Conservation (phyloP, 768 basidiomycete species). For the Boletus subcaerulescens region DNA sequence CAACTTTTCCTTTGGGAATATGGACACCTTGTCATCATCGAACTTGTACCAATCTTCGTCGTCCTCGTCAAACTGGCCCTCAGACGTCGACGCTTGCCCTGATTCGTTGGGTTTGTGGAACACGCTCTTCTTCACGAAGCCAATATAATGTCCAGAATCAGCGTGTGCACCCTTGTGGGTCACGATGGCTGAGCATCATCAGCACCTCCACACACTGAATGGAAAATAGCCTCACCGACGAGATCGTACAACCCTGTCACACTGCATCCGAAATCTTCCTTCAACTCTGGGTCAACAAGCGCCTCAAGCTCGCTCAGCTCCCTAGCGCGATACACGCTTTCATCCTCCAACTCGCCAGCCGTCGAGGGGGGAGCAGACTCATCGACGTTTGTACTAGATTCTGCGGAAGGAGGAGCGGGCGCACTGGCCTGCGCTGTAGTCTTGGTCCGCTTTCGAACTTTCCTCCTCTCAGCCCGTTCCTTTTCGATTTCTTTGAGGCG, state of each 20-base stretch:
- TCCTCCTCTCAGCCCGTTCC: slow-evolving; percentile 78
- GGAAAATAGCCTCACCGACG: slow-evolving; percentile 56
- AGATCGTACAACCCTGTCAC: slow-evolving; percentile 86
- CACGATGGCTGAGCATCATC: slow-evolving; percentile 67
- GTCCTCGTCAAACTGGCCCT: slow-evolving; percentile 20
- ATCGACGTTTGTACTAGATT: slow-evolving; percentile 44
- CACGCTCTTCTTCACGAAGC: slow-evolving; percentile 77
- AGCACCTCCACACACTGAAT: background rate
- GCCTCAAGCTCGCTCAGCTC: slow-evolving; percentile 65
- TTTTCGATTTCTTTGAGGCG: slow-evolving; percentile 79
- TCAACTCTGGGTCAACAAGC: slow-evolving; percentile 62
- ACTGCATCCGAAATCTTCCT: slow-evolving; percentile 70
- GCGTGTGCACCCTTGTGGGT: slow-evolving; percentile 97
- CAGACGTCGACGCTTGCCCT: background rate
- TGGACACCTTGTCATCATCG: slow-evolving; percentile 90
- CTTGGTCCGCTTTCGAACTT: slow-evolving; percentile 77
- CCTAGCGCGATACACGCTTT: slow-evolving; percentile 56
- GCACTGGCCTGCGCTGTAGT: slow-evolving; percentile 10
- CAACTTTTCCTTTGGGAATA: slow-evolving; percentile 84
- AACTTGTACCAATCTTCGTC: slow-evolving; percentile 95
- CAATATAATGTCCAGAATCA: slow-evolving; percentile 95
- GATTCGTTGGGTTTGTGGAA: slow-evolving; percentile 42
- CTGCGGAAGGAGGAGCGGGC: slow-evolving; percentile 19
- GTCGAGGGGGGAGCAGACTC: slow-evolving; percentile 34
- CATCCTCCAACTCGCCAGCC: slow-evolving; percentile 51